phyloP scores from a whole-genome alignment of 192 early-diverging fungal species.

The Geosiphon pyriformis region DNA sequence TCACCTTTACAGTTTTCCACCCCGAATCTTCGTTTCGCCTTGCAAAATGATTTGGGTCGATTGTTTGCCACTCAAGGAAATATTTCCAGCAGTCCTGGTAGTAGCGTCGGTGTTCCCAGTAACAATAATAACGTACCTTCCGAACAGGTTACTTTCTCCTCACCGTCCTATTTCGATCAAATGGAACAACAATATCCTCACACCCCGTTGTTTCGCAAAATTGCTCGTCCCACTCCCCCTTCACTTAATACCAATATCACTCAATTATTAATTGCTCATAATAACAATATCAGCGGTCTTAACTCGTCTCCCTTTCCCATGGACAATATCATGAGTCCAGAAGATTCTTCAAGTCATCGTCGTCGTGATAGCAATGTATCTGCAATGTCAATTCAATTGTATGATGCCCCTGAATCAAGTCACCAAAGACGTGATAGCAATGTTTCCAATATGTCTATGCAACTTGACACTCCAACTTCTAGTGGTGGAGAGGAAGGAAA shows the following conservation, averaged over 20 bases:
- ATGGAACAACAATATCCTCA: neutral
- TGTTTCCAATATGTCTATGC: constrained; percentile 24
- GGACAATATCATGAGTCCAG: constrained; percentile 2
- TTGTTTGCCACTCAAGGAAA: constrained; percentile 6
- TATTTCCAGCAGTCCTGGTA: neutral
- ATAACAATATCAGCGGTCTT: neutral
- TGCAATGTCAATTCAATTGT: constrained; percentile 23
- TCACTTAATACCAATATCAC: constrained; percentile 15
- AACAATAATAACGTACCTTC: neutral
- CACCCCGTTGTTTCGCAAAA: constrained; percentile 12
- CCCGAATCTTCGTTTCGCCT: constrained; percentile 14
- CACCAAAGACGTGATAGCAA: constrained; percentile 26
- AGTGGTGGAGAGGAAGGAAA: constrained; percentile 10
- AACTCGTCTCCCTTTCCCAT: constrained; percentile 1
- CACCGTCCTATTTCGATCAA: constrained; percentile 1
- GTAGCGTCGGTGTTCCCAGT: neutral
- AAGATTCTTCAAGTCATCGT: constrained; percentile 17
- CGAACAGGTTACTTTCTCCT: neutral
- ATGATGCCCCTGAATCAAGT: constrained; percentile 5
- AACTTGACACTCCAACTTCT: constrained; percentile 23
- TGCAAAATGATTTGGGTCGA: constrained; percentile 12
- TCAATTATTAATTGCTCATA: constrained; percentile 1
- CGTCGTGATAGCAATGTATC: constrained; percentile 24
- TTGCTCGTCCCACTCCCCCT: constrained; percentile 15
- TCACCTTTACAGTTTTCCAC: too few species aligned